Conservation (phyloP, 805 yeast species). For the Cyberlindnera xishuangbannaensis region DNA sequence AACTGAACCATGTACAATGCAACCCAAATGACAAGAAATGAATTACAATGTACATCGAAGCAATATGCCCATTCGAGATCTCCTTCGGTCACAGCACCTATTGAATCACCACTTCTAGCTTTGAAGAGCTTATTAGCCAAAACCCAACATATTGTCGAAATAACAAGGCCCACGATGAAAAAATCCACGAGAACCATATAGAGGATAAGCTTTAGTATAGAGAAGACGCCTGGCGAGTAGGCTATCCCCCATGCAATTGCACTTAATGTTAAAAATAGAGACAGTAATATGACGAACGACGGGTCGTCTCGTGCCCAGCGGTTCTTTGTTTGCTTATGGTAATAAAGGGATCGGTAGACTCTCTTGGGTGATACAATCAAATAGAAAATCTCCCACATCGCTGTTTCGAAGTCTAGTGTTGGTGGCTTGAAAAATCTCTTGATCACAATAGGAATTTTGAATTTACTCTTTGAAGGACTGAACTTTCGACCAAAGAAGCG, state of each 20-base stretch:
- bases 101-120: slow-evolving; percentile 26
- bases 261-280: slow-evolving; percentile 59
- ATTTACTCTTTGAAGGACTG: slow-evolving; percentile 7
- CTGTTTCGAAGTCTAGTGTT: slow-evolving; percentile 86
- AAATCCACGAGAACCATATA: slow-evolving; percentile 87
- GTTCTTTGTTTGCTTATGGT: slow-evolving; percentile 72
- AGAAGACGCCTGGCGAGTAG: slow-evolving; percentile 57
- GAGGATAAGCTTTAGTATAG: slow-evolving; percentile 59
- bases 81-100: slow-evolving; percentile 29
- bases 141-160: slow-evolving; percentile 72
- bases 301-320: slow-evolving; percentile 93
- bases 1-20: slow-evolving; percentile 69
- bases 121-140: slow-evolving; percentile 61
- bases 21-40: slow-evolving; percentile 80
- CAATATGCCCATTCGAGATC: slow-evolving; percentile 89
- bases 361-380: slow-evolving; percentile 70
- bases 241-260: slow-evolving; percentile 91
- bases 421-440: slow-evolving; percentile 61
- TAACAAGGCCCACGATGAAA: slow-evolving; percentile 57
- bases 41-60: slow-evolving; percentile 89
- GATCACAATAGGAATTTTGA: slow-evolving; percentile 30
- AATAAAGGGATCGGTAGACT: slow-evolving; percentile 76
- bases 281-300: slow-evolving; percentile 68
- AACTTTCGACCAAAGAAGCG: slow-evolving; percentile 3
- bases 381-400: slow-evolving; percentile 84